Evolutionary conservation across 148 eudicot species (phyloP), one percentile per base, ranked within the genome.

Genomic region (Tetragonia tetragonoides): DNA sequence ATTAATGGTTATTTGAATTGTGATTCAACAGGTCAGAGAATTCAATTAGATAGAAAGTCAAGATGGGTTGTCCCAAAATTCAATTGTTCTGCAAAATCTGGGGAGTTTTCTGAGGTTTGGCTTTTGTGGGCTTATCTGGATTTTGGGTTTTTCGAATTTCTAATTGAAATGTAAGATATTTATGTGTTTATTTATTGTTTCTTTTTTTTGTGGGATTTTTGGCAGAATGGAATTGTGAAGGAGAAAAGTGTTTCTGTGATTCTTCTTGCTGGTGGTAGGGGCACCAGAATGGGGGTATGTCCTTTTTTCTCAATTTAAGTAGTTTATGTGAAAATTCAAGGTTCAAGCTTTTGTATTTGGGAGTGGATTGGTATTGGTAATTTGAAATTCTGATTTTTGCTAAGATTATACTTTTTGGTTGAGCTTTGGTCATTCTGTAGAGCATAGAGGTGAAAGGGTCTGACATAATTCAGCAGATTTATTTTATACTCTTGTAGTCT

Each of bases 261-360:
- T 81, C 93, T 95, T 73, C 90, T 95, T 64, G 99, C 97, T 80
- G 97, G 97, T 80, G 99, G 99, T 47, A 90, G 86, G 81, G 99
- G 97, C 61, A 93, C 86, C 80, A 84, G 99, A 79, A 93, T 95
- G 97, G 99, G 97, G 16, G 97, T 92, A 88, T 70, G 94, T 83
- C 51, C 82, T 61, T 54, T 15, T 64, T 23, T 18, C 12, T 75
- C 23, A 61, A 2, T 23, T 73, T 37, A 7, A 63, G 42, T 81
- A 6, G 11, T 20, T 38, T 10, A 1, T 65, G 40, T 7, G 34
- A 7, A 2, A 8, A 68, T 17, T n/a, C 44, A 21, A 42, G 23
- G 3, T 0, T 68, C 46, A 40, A 21, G 2, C 10, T 69, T 2
- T 51, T 40, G 57, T 74, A 54, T 41, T 56, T 64, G 7, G 20